phyloP scores from a whole-genome alignment of 2,329 filamentous ascomycete species.

The Paraconiothyrium brasiliense region DNA sequence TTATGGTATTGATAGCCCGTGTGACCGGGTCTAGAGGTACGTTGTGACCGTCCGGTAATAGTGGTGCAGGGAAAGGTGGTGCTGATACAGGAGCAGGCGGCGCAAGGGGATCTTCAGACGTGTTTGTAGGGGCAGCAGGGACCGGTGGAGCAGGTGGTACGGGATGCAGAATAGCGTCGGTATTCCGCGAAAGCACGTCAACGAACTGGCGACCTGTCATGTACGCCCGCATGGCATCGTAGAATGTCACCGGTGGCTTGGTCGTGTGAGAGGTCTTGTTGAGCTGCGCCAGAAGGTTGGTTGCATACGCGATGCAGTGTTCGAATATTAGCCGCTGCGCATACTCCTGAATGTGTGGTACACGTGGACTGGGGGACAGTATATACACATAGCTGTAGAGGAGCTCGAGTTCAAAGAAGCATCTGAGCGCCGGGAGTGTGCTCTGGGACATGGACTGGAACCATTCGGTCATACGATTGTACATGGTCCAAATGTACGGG shows the following conservation, averaged over 20 bases:
- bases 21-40: slow-evolving; percentile 44
- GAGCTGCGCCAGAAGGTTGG: slow-evolving; percentile 75
- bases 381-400: slow-evolving; percentile 93
- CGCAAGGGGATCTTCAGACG: slow-evolving; percentile 50
- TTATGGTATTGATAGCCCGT: slow-evolving; percentile 58
- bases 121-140: slow-evolving; percentile 33
- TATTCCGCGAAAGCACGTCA: slow-evolving; percentile 64
- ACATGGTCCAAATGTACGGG: slow-evolving; percentile 78
- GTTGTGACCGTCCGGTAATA: slow-evolving; percentile 35
- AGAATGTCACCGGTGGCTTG: slow-evolving; percentile 80
- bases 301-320: slow-evolving; percentile 82
- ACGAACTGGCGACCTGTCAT: slow-evolving; percentile 70
- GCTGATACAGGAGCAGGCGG: slow-evolving; percentile 38
- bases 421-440: slow-evolving; percentile 71
- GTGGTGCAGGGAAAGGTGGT: slow-evolving; percentile 46
- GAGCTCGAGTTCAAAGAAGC: slow-evolving; percentile 86
- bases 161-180: slow-evolving; percentile 57
- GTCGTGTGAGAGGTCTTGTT: slow-evolving; percentile 60
- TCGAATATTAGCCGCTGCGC: slow-evolving; percentile 86
- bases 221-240: slow-evolving; percentile 85
- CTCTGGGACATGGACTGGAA: slow-evolving; percentile 75
- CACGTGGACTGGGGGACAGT: slow-evolving; percentile 79
- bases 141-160: slow-evolving; percentile 52
- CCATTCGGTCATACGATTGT: slow-evolving; percentile 82
- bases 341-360: slow-evolving; percentile 77